These are phyloP conservation scores for Aureobasidium melanogenum DNA, from an alignment of 2,329 filamentous ascomycete genomes.

Conservation along the genomic window DNA sequence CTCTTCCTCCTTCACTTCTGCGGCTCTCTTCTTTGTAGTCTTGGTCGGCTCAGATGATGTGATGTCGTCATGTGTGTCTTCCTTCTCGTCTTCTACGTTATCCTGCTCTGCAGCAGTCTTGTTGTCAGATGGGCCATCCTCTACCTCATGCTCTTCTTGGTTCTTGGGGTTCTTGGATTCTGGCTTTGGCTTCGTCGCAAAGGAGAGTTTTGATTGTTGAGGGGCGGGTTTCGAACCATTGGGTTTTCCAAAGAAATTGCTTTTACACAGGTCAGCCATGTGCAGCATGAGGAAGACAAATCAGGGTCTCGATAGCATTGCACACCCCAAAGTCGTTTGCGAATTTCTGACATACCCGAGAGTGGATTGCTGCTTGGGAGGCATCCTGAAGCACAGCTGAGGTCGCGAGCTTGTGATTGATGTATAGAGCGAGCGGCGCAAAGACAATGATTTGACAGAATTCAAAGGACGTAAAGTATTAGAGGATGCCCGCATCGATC, in stretches of 20 bases:
- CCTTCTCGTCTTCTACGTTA: slow-evolving; percentile 21
- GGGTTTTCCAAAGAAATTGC: slow-evolving; percentile 74
- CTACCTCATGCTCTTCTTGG: slow-evolving; percentile 13
- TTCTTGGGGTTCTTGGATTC: slow-evolving; percentile 14
- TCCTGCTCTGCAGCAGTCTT: slow-evolving; percentile 18
- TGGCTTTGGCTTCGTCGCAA: slow-evolving; percentile 40
- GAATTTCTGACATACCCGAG: slow-evolving; percentile 75
- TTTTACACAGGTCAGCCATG: slow-evolving; percentile 31
- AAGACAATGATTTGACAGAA: background rate
- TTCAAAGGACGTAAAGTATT: background rate
- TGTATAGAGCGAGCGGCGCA: background rate
- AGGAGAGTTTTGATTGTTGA: slow-evolving; percentile 72
- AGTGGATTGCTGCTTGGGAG: slow-evolving; percentile 69
- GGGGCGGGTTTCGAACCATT: slow-evolving; percentile 51
- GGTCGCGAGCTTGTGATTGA: background rate
- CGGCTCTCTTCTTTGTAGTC: slow-evolving; percentile 18
- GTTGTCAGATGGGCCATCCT: slow-evolving; percentile 15
- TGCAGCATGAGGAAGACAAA: background rate
- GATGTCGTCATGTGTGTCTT: slow-evolving; percentile 15
- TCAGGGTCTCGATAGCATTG: slow-evolving; percentile 13
- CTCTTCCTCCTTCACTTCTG: slow-evolving; percentile 18
- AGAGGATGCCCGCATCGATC: background rate
- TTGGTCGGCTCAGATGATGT: slow-evolving; percentile 19
- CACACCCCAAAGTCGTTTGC: slow-evolving; percentile 67
- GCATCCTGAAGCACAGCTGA: slow-evolving; percentile 26